Evolutionary conservation across 441 rosid genomes (phyloP).

Genomic region (Mallotus japonicus): DNA sequence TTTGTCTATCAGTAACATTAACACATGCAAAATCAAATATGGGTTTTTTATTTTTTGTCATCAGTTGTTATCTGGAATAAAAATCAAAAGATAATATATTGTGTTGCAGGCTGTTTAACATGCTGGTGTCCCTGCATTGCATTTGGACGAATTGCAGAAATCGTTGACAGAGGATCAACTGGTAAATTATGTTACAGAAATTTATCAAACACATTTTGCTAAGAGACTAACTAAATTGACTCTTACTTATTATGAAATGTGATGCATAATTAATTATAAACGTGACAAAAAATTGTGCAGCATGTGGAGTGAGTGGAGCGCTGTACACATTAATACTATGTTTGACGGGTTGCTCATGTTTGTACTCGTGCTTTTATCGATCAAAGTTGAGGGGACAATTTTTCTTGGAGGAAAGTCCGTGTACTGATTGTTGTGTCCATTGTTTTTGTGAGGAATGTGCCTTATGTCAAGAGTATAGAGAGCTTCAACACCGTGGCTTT

Average conservation of each 20-base stretch:
- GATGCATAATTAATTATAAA: too few relatives aligned
- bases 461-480: slow-evolving; percentile 40
- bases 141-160: slow-evolving; percentile 68
- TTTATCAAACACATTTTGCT: too few relatives aligned
- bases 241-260: not conserved
- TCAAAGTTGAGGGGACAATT: slow-evolving; percentile 37
- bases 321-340: slow-evolving; percentile 30
- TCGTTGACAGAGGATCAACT: slow-evolving; percentile 53
- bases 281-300: slow-evolving; percentile 8
- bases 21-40: too few relatives aligned
- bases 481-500: slow-evolving; percentile 38
- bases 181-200: not conserved
- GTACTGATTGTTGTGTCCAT: slow-evolving; percentile 34
- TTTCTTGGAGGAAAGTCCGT: slow-evolving; percentile 32
- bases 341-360: slow-evolving; percentile 33
- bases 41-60: too few relatives aligned
- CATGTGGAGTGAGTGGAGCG: slow-evolving; percentile 36
- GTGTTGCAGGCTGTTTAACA: slow-evolving; percentile 63
- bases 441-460: slow-evolving; percentile 38
- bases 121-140: slow-evolving; percentile 72
- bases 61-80: too few relatives aligned
- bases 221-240: not conserved
- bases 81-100: too few relatives aligned
- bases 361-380: slow-evolving; percentile 37
- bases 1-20: too few relatives aligned